Base-by-base conservation (phyloP, 148 eudicot genomes). In the Vaccinium vitisidaea region DNA sequence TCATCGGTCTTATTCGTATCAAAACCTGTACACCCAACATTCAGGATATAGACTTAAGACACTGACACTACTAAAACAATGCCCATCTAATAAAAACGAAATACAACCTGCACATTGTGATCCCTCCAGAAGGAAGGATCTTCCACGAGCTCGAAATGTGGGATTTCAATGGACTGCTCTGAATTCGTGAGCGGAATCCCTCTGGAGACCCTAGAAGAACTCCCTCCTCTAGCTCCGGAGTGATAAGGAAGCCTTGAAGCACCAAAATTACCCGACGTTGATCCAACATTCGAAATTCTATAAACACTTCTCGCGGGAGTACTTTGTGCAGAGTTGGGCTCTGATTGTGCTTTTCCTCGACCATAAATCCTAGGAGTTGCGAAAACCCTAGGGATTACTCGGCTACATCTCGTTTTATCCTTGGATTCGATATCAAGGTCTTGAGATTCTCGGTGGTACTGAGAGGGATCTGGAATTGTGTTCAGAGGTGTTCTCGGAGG, bases 51-150 rank as follows among this genome's bases (percentile, higher is more conserved):
- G 27, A 32, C 39, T 74, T 53, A 27, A 63, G 49, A 50, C 49
- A 25, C 13, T 36, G 36, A 61, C 77, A 27, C 36, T 13, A 61
- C 39, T 63, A 15, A 83, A 80, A 70, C 2, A 6, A 15, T 27
- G 14, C 10, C 32, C 81, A 75, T 82, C 30, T 27, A n/a, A 30
- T 23, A 81, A 27, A 18, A 16, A 19, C 39, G 27, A 49, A 23
- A 65, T 71, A 18, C 49, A 11, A 92, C 95, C 94, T 93, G 95
- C 85, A 93, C 95, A 89, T 93, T 91, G 85, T 90, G 94, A 82
- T 93, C 95, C 48, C 92, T 89, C 94, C 95, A 93, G 58, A 93
- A 93, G 1, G 83, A 90, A n/a, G 90, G 87, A 86, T 93, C 92
- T 39, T 92, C 94, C 50, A 83, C 90, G 2, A 93, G 91, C 87